phyloP scores from a whole-genome alignment of 345 rosid genomes.

The Brassica napus region Da-Ae NC_063444.1:7447501-7448000 shows the following conservation, averaged over 20 bases:
- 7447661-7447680: slow-evolving; percentile 97
- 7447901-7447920: slow-evolving; percentile 62
- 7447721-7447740: slow-evolving; percentile 77
- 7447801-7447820: background rate
- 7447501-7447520: background rate
- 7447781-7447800: slow-evolving; percentile 61
- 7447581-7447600: slow-evolving; percentile 77
- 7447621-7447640: slow-evolving; percentile 72
- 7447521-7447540: background rate
- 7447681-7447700: slow-evolving; percentile 91
- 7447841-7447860: slow-evolving; percentile 52
- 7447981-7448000: slow-evolving; percentile 90
- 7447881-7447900: slow-evolving; percentile 64
- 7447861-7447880: slow-evolving; percentile 99
- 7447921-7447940: slow-evolving; percentile 69
- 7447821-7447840: background rate
- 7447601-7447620: slow-evolving; percentile 78
- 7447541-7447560: background rate
- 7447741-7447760: slow-evolving; percentile 95
- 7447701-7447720: slow-evolving; percentile 65
- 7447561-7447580: slow-evolving; percentile 95
- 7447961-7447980: slow-evolving; percentile 84
- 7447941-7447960: slow-evolving; percentile 59
- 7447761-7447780: slow-evolving; percentile 91
- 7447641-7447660: slow-evolving; percentile 91